phyloP scores from a whole-genome alignment of 2,329 filamentous ascomycete species.

The Colletotrichum cuscutae region DNA sequence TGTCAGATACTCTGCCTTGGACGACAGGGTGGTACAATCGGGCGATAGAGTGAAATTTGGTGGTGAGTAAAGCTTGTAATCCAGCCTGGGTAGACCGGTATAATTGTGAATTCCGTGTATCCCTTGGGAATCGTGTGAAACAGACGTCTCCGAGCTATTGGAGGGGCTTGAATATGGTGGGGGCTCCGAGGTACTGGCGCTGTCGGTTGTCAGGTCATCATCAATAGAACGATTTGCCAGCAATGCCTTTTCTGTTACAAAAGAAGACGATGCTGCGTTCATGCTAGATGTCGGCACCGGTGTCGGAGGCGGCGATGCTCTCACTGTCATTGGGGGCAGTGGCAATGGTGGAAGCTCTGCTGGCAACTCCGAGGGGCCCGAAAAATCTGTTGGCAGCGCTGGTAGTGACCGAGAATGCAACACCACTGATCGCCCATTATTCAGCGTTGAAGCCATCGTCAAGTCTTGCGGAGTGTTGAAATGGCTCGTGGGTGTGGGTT shows the following conservation, averaged over 20 bases:
- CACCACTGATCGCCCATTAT: neutral
- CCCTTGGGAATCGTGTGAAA: slow-evolving; percentile 19
- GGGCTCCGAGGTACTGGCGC: slow-evolving; percentile 35
- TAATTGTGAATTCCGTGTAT: slow-evolving; percentile 48
- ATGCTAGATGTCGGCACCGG: neutral
- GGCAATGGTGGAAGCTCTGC: slow-evolving; percentile 1
- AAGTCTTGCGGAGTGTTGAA: neutral
- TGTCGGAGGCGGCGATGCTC: neutral
- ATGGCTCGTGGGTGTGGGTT: neutral
- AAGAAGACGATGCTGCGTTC: neutral
- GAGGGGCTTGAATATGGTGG: slow-evolving; percentile 49
- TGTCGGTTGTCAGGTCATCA: neutral
- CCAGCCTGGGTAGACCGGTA: slow-evolving; percentile 58
- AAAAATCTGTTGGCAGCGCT: neutral
- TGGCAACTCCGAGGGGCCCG: neutral
- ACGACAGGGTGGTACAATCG: slow-evolving; percentile 59
- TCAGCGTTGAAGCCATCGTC: neutral
- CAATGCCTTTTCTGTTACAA: slow-evolving; percentile 9
- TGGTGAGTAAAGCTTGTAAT: slow-evolving; percentile 64
- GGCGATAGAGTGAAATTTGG: slow-evolving; percentile 61
- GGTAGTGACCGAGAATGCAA: neutral
- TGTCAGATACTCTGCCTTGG: slow-evolving; percentile 60
- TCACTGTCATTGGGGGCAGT: slow-evolving; percentile 5
- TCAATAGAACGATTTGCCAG: neutral
- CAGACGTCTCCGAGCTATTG: slow-evolving; percentile 31